Evolutionary conservation across 805 yeast genomes (phyloP), one percentile per base, ranked within the genome.

Genomic region (Yarrowia phangngaensis): DNA sequence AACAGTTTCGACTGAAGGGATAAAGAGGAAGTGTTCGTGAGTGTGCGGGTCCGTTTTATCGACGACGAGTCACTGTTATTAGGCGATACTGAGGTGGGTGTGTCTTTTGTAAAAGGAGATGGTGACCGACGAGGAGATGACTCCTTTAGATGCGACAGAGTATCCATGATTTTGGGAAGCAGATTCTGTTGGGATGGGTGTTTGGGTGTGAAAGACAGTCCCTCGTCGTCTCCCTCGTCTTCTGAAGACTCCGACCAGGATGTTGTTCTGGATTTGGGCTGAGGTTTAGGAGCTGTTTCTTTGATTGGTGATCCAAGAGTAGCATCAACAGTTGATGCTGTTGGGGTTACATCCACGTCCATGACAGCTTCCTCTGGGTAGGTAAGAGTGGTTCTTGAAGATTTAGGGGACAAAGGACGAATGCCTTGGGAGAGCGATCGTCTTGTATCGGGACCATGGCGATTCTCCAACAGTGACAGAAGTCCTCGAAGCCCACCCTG

Each of bases 1-100:
- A 60, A 46, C 17, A 60, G 51, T 29, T 55, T 55, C 2, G 49
- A 33, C 50, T 57, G 55, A 15, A 56, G 33, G 11, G 51, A 33
- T 4, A 45, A 24, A 4, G 45, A 38, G 8, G 32, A 27, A 2
- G 45, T 38, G 24, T 38, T 38, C 2, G 45, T 38, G 15, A 38
- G 32, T 13, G 45, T 27, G 1, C 32, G 14, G 4, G 45, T 38
- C 4, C 45, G 17, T 14, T 38, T 38, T 19, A 24, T n/a, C 8
- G 29, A 23, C 9, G 43, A 22, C 2, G 43, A 26, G n/a, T n/a
- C n/a, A n/a, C n/a, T n/a, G n/a, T n/a, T n/a, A n/a, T n/a, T n/a
- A n/a, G n/a, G n/a, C n/a, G n/a, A n/a, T n/a, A n/a, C n/a, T n/a
- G n/a, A n/a, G n/a, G n/a, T n/a, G n/a, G n/a, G n/a, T n/a, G n/a